These are phyloP conservation scores for Carex myosuroides DNA, from an alignment of 176 grass and related monocot species.

Conservation along the genomic window DNA sequence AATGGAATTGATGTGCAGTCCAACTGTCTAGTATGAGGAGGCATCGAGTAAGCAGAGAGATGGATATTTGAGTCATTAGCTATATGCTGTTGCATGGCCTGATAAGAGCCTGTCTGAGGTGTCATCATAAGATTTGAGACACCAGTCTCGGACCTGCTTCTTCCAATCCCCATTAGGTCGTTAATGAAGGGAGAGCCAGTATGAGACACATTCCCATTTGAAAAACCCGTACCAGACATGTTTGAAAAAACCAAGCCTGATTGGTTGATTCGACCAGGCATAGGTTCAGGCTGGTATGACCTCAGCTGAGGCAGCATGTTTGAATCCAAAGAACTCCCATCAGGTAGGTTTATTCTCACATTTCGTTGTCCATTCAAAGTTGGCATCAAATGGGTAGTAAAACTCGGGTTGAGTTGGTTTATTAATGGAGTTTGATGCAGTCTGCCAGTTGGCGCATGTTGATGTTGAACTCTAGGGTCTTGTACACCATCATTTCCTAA, in stretches of 20 bases:
- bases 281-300: neutral
- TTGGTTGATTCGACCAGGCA: neutral
- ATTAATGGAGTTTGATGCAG: neutral
- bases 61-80: neutral
- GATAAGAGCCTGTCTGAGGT: neutral
- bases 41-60: neutral
- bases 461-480: neutral
- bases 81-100: neutral
- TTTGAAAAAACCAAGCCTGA: neutral
- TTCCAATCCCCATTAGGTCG: neutral
- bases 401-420: neutral
- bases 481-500: neutral
- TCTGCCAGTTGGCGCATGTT: neutral
- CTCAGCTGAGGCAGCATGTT: neutral
- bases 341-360: slow-evolving; percentile 1
- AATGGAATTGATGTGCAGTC: neutral
- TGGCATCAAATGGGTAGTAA: neutral
- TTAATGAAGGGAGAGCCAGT: neutral
- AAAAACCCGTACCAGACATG: neutral
- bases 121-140: neutral
- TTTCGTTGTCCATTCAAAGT: neutral
- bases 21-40: neutral
- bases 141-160: neutral
- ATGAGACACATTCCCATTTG: neutral
- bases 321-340: neutral